phyloP scores from a whole-genome alignment of 371 early-diverging fungal species.

The Apophysomyces elegans region DNA sequence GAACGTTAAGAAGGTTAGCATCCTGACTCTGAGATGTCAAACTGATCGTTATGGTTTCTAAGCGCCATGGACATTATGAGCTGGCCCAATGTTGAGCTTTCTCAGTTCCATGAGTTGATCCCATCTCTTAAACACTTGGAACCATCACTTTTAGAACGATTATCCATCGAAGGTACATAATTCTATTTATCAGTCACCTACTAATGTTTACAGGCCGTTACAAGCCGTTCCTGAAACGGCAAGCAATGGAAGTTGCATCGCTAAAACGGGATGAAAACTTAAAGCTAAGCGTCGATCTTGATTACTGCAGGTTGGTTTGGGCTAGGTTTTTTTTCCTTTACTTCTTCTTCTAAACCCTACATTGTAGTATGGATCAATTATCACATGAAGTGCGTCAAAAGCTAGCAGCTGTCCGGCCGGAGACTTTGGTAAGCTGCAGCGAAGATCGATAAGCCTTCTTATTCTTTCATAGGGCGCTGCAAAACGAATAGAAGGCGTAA shows the following conservation, averaged over 20 bases:
- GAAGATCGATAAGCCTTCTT: background rate
- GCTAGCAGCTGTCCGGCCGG: constrained; percentile 68
- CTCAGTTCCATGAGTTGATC: constrained; percentile 46
- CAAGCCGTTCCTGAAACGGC: constrained; percentile 71
- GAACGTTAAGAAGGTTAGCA: constrained; percentile 56
- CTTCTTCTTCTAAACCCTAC: background rate
- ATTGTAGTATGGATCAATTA: constrained; percentile 60
- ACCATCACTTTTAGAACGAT: constrained; percentile 43
- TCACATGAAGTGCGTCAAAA: constrained; percentile 78
- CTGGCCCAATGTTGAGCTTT: constrained; percentile 50
- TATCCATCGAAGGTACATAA: constrained; percentile 58
- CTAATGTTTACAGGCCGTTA: constrained; percentile 56
- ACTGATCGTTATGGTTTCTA: background rate
- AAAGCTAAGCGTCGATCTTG: constrained; percentile 64
- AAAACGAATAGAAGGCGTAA: constrained; percentile 86
- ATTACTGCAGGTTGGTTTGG: constrained; percentile 58
- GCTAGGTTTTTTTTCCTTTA: background rate
- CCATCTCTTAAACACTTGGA: constrained; percentile 55
- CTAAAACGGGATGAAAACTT: constrained; percentile 74
- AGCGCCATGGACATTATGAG: constrained; percentile 63
- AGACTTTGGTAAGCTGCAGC: constrained; percentile 62
- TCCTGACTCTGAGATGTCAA: background rate
- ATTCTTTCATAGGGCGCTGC: constrained; percentile 66
- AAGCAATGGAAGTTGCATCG: constrained; percentile 62
- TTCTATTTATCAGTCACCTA: constrained; percentile 2